These are phyloP conservation scores for Pharnaceum exiguum DNA, from an alignment of 148 eudicot species.

Conservation along the genomic window DNA sequence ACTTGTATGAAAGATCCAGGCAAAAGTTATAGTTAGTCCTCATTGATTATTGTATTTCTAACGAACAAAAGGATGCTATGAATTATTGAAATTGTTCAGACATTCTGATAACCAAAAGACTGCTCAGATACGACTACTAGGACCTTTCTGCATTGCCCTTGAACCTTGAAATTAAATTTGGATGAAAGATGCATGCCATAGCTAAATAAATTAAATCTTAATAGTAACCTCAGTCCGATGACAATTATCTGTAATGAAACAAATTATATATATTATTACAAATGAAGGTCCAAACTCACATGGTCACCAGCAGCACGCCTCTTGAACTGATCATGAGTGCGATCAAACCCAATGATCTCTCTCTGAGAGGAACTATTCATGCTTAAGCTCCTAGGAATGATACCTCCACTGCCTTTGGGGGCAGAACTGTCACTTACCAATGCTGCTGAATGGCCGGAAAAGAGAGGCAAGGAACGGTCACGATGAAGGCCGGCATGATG, in stretches of 20 bases:
- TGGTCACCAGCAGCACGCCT: conserved; percentile 43
- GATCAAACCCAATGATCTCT: conserved; percentile 9
- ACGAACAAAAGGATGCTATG: too few relatives aligned
- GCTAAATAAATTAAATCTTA: background rate
- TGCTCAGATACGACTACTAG: too few relatives aligned
- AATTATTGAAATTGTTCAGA: too few relatives aligned
- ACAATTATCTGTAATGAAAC: background rate
- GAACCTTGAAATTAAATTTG: too few relatives aligned
- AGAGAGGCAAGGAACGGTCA: conserved; percentile 34
- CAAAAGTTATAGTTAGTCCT: too few relatives aligned
- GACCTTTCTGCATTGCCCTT: too few relatives aligned
- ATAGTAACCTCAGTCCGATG: background rate
- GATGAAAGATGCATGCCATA: background rate
- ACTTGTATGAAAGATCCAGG: too few relatives aligned
- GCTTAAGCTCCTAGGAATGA: background rate
- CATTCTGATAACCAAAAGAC: too few relatives aligned
- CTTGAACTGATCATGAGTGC: conserved; percentile 29
- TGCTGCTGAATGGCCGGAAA: conserved; percentile 9
- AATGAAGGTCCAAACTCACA: conserved; percentile 97
- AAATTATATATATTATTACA: conserved; percentile 28
- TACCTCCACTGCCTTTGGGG: background rate
- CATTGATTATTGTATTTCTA: too few relatives aligned
- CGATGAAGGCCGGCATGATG: conserved; percentile 13
- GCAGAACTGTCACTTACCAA: conserved; percentile 4
- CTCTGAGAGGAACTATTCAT: background rate